Evolutionary conservation across 306 rosid genomes (phyloP).

Genomic region (Sicyos baderoa): DNA sequence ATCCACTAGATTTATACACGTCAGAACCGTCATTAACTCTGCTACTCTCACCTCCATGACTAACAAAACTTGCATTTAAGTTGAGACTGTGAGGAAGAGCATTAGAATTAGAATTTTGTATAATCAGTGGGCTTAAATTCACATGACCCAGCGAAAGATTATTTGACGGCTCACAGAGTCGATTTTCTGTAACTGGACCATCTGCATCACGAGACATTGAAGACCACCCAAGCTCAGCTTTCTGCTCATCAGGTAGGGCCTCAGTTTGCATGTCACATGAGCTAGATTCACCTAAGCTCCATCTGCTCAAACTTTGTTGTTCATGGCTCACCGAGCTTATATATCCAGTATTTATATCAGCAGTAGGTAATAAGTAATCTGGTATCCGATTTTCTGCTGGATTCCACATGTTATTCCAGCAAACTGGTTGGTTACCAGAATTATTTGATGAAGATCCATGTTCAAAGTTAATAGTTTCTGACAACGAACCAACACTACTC

Average conservation of each 20-base stretch:
- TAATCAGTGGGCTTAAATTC: constrained; percentile 39
- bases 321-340: constrained; percentile 49
- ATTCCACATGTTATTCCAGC: constrained; percentile 54
- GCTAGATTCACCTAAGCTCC: constrained; percentile 88
- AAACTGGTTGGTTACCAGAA: constrained; percentile 50
- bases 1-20: constrained; percentile 49
- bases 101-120: constrained; percentile 45
- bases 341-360: constrained; percentile 49
- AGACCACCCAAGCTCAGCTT: constrained; percentile 68
- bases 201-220: constrained; percentile 39
- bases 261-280: constrained; percentile 51
- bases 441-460: constrained; percentile 60
- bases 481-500: constrained; percentile 66
- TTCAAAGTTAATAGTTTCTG: constrained; percentile 75
- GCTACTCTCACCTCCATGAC: constrained; percentile 31
- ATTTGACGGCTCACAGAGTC: constrained; percentile 42
- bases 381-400: constrained; percentile 52
- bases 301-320: constrained; percentile 50
- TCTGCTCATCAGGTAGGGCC: constrained; percentile 42
- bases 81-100: constrained; percentile 45
- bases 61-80: constrained; percentile 50
- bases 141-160: constrained; percentile 40
- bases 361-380: constrained; percentile 43
- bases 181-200: constrained; percentile 50
- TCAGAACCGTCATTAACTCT: constrained; percentile 41